phyloP scores from a whole-genome alignment of 306 rosid species.

The Quillaja saponaria region DNA sequence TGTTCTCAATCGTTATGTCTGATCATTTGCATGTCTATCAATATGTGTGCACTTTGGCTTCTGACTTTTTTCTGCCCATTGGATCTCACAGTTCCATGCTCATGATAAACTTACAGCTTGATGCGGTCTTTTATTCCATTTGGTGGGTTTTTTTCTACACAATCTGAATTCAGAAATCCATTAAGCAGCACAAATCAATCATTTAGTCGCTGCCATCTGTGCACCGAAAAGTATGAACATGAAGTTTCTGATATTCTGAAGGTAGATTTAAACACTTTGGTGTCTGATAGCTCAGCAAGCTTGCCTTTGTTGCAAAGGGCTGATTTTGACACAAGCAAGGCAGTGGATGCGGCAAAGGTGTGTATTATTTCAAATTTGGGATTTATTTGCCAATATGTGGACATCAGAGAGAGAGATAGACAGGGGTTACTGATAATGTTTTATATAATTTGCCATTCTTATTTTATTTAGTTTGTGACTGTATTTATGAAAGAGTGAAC shows the following conservation, averaged over 20 bases:
- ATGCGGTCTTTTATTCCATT: constrained; percentile 96
- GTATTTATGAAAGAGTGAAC: constrained; percentile 41
- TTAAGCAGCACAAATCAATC: constrained; percentile 39
- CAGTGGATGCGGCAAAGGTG: constrained; percentile 69
- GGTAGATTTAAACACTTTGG: constrained; percentile 43
- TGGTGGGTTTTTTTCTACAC: constrained; percentile 79
- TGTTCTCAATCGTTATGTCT: neutral
- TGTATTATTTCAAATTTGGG: constrained; percentile 37
- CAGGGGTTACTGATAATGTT: constrained; percentile 10
- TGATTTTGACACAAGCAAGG: constrained; percentile 53
- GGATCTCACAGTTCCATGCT: constrained; percentile 57
- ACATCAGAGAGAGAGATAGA: neutral
- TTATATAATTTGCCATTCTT: constrained; percentile 20
- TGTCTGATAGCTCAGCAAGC: constrained; percentile 41
- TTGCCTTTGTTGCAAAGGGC: constrained; percentile 59
- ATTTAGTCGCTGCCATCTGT: constrained; percentile 53
- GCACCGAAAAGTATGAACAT: constrained; percentile 77
- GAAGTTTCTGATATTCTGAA: constrained; percentile 66
- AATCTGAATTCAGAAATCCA: constrained; percentile 54
- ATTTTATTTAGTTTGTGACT: constrained; percentile 25
- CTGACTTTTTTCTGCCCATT: constrained; percentile 49
- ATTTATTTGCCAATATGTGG: constrained; percentile 37
- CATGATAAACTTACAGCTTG: constrained; percentile 74
- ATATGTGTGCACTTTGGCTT: constrained; percentile 33
- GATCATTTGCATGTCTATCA: constrained; percentile 21